Evolutionary conservation across 1,139 yeast genomes (phyloP).

Genomic region (Magnusiomyces tetraspermus): DNA sequence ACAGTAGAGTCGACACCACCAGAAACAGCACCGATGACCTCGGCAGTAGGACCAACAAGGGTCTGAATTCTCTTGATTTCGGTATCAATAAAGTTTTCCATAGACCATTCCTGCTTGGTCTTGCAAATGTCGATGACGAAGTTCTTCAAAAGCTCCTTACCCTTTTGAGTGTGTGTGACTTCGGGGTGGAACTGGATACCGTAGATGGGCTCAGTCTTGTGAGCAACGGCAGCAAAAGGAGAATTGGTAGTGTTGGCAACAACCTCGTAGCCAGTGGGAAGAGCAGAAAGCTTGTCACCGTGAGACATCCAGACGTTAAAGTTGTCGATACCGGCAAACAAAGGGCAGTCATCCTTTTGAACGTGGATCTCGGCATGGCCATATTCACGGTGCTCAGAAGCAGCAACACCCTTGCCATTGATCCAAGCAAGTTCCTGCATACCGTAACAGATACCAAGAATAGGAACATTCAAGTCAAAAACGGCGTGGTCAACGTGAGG

Average conservation of each 20-base stretch:
- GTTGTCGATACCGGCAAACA: conserved; percentile 82
- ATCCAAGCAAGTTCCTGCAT: conserved; percentile 99
- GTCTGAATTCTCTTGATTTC: conserved; percentile 87
- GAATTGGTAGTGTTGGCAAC: conserved; percentile 92
- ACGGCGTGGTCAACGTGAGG: conserved; percentile 97
- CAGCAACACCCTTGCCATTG: conserved; percentile 88
- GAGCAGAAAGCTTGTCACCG: conserved; percentile 86
- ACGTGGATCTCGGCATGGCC: conserved; percentile 91
- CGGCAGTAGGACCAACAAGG: conserved; percentile 94
- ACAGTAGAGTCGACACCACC: conserved; percentile 99
- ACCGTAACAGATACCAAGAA: conserved; percentile 97
- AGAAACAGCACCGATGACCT: conserved; percentile 98
- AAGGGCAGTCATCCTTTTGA: conserved; percentile 41
- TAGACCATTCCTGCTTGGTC: conserved; percentile 87
- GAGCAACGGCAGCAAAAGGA: conserved; percentile 88
- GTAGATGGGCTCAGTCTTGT: conserved; percentile 61
- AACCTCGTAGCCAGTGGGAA: conserved; percentile 81
- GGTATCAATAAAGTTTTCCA: conserved; percentile 95
- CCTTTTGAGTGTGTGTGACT: conserved; percentile 92
- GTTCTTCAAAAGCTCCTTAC: conserved; percentile 76
- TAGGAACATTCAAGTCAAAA: conserved; percentile 84
- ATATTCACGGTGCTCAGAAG: conserved; percentile 97
- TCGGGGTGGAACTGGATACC: conserved; percentile 99
- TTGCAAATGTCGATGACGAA: conserved; percentile 88
- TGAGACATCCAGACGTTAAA: conserved; percentile 99